Evolutionary conservation across 495 filamentous ascomycete species (phyloP).

Genomic region (Hypoxylon crocopeplum): DNA sequence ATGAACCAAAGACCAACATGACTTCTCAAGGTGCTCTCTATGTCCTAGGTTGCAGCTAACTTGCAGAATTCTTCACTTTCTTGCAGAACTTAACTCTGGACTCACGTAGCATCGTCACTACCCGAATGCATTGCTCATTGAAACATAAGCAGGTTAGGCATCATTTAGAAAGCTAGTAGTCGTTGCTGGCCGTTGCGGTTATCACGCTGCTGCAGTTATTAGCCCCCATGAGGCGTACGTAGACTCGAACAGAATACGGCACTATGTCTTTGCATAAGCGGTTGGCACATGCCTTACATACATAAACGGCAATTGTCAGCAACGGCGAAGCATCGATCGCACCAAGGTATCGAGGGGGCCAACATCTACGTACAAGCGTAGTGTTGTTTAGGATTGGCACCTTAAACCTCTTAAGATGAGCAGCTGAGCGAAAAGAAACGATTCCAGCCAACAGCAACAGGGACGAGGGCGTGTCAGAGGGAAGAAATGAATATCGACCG

Average conservation of each 20-base stretch:
- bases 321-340: slow-evolving; percentile 2
- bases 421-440: slow-evolving; percentile 8
- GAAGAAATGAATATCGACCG: not conserved
- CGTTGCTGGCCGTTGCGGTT: not conserved
- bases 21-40: too few species aligned
- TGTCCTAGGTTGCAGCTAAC: too few species aligned
- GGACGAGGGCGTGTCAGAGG: slow-evolving; percentile 8
- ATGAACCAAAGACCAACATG: not conserved
- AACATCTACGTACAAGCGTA: slow-evolving; percentile 10
- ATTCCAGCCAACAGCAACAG: slow-evolving; percentile 14
- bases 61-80: too few species aligned
- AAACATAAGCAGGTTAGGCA: not conserved
- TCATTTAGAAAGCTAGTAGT: not conserved
- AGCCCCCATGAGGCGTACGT: slow-evolving; percentile 11
- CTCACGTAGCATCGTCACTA: slow-evolving; percentile 11
- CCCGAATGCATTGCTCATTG: not conserved
- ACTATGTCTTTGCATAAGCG: not conserved
- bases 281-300: not conserved
- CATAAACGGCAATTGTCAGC: slow-evolving; percentile 1
- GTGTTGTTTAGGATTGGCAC: slow-evolving; percentile 3
- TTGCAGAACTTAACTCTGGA: not conserved
- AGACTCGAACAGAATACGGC: slow-evolving; percentile 7
- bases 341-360: not conserved
- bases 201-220: not conserved
- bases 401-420: slow-evolving; percentile 21